These are phyloP conservation scores for Pseudevernia furfuracea DNA, from an alignment of 495 filamentous ascomycete species.

Conservation along the genomic window DNA sequence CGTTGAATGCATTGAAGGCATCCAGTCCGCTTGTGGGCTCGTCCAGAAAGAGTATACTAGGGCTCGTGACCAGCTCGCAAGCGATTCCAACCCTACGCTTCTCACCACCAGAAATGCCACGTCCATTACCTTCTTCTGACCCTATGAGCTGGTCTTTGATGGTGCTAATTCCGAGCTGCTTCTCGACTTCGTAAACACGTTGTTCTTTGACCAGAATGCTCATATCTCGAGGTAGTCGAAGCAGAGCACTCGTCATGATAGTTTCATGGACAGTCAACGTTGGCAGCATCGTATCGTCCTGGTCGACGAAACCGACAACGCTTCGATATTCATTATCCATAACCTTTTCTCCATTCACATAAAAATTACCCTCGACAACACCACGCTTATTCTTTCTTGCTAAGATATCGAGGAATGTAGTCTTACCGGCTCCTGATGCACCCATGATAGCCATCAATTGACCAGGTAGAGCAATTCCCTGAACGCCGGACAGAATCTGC, in stretches of 20 bases:
- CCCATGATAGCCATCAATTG: conserved; percentile 98
- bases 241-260: conserved; percentile 85
- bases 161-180: conserved; percentile 83
- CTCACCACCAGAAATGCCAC: conserved; percentile 94
- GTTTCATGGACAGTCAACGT: conserved; percentile 98
- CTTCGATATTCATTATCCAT: conserved; percentile 77
- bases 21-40: conserved; percentile 95
- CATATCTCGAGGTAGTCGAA: conserved; percentile 89
- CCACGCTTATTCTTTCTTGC: conserved; percentile 97
- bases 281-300: conserved; percentile 95
- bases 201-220: conserved; percentile 75
- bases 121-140: conserved; percentile 91
- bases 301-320: conserved; percentile 94
- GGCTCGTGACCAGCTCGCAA: conserved; percentile 94
- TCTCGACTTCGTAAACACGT: conserved; percentile 84
- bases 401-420: conserved; percentile 92
- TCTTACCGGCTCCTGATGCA: conserved; percentile 94
- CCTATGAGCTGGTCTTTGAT: conserved; percentile 93
- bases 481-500: conserved; percentile 71
- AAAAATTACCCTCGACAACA: conserved; percentile 70
- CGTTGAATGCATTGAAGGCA: conserved; percentile 94
- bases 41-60: conserved; percentile 93
- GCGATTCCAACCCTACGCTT: conserved; percentile 95
- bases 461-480: conserved; percentile 77
- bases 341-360: conserved; percentile 88